Percentiles rank a stretch among this genome's conserved stretches.
Evolutionary conservation across 192 early-diverging fungal genomes (phyloP).

Genomic region (Mortierella hygrophila): DNA sequence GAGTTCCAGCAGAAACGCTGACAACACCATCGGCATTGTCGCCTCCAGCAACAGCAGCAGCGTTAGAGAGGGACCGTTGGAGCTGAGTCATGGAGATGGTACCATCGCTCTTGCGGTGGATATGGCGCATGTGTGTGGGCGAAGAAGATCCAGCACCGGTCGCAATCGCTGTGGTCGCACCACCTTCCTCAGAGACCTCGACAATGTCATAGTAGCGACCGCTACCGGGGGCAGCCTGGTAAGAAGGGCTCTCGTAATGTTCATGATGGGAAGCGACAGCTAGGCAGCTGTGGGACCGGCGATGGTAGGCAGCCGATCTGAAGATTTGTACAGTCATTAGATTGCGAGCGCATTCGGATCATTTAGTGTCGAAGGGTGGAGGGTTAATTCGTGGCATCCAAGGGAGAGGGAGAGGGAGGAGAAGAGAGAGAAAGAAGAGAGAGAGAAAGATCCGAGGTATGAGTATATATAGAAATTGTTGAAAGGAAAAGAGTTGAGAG

Average conservation of each 20-base stretch:
- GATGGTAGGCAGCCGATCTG: conserved; percentile 46
- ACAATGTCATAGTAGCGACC: conserved; percentile 27
- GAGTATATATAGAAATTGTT: neutral
- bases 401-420: neutral
- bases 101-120: conserved; percentile 18
- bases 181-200: conserved; percentile 27
- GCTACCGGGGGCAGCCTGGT: neutral
- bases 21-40: conserved; percentile 27
- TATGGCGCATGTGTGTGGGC: conserved; percentile 18
- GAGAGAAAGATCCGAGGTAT: neutral
- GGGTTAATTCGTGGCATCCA: neutral
- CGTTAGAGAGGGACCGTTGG: conserved; percentile 15
- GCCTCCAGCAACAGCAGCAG: neutral
- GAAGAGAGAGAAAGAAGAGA: neutral
- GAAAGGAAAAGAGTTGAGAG: neutral
- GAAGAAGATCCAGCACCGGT: conserved; percentile 29
- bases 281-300: conserved; percentile 48
- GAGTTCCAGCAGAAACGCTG: conserved; percentile 30
- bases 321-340: conserved; percentile 25
- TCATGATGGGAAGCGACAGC: conserved; percentile 45
- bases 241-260: conserved; percentile 29
- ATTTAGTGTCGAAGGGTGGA: neutral
- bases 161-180: conserved; percentile 21
- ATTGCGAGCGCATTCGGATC: neutral
- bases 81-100: conserved; percentile 29